A percentile compares a stretch with the other conserved stretches of the same genome.
phyloP scores from a whole-genome alignment of 2,329 filamentous ascomycete species.

The Zymoseptoria ardabiliae region DNA sequence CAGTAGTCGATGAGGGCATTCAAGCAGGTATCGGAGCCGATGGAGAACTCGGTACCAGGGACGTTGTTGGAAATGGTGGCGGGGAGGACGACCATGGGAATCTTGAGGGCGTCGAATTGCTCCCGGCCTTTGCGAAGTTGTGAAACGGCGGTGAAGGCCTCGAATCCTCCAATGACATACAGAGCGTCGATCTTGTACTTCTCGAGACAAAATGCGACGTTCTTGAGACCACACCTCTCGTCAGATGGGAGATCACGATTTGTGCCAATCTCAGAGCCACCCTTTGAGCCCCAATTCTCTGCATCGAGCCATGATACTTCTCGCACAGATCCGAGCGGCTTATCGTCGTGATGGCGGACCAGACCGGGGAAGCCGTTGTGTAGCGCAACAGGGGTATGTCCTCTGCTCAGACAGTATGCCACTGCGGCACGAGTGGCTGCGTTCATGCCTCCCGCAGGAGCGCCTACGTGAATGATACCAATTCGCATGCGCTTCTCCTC shows the following conservation, averaged over 20 bases:
- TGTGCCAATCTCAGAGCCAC: constrained; percentile 94
- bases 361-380: constrained; percentile 97
- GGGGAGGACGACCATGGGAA: constrained; percentile 83
- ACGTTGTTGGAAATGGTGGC: constrained; percentile 99
- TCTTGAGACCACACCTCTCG: constrained; percentile 58
- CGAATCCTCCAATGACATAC: constrained; percentile 85
- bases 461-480: constrained; percentile 93
- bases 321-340: constrained; percentile 73
- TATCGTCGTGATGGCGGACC: constrained; percentile 79
- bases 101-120: constrained; percentile 77
- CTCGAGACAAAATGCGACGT: constrained; percentile 74
- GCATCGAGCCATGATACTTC: constrained; percentile 89
- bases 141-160: constrained; percentile 87
- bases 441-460: constrained; percentile 96
- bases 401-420: constrained; percentile 81
- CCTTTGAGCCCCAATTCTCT: constrained; percentile 90
- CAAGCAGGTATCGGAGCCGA: constrained; percentile 92
- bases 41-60: constrained; percentile 91
- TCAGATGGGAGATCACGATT: constrained; percentile 89
- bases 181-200: constrained; percentile 84
- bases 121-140: constrained; percentile 75
- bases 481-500: constrained; percentile 79
- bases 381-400: constrained; percentile 87
- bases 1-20: constrained; percentile 94
- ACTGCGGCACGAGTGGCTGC: constrained; percentile 89